Conservation (phyloP, 305 asterid species). For the Fraxinus velutina region DNA sequence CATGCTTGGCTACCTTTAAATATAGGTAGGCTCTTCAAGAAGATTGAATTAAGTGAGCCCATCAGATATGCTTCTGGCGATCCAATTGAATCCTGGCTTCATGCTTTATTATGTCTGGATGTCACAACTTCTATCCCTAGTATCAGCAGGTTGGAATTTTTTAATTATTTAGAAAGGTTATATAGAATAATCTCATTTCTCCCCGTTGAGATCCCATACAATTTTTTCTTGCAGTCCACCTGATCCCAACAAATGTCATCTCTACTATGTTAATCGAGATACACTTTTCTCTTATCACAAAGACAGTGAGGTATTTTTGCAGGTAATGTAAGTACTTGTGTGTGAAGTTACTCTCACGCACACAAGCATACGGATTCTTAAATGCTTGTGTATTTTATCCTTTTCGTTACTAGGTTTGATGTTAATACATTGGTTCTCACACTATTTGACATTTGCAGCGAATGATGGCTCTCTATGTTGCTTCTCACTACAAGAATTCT, state of each 20-base stretch:
- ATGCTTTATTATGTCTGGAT: constrained; percentile 80
- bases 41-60: constrained; percentile 76
- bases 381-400: background rate
- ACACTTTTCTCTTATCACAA: constrained; percentile 88
- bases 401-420: constrained; percentile 3
- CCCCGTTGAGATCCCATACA: constrained; percentile 5
- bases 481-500: constrained; percentile 92
- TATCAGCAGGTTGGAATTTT: constrained; percentile 57
- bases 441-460: constrained; percentile 47
- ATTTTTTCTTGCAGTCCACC: constrained; percentile 54
- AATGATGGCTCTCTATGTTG: constrained; percentile 95
- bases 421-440: constrained; percentile 19
- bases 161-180: constrained; percentile 8
- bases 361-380: background rate
- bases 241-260: constrained; percentile 72
- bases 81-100: constrained; percentile 86
- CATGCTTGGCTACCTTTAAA: constrained; percentile 21
- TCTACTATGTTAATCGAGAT: constrained; percentile 86
- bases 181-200: constrained; percentile 7
- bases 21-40: constrained; percentile 76
- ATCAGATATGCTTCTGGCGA: constrained; percentile 96
- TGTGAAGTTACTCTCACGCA: background rate
- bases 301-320: constrained; percentile 86
- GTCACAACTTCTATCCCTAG: constrained; percentile 59
- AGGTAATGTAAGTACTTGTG: constrained; percentile 40